Evolutionary conservation across 352 stramenopile species (phyloP).

Genomic region (Phytophthora idaei): DNA sequence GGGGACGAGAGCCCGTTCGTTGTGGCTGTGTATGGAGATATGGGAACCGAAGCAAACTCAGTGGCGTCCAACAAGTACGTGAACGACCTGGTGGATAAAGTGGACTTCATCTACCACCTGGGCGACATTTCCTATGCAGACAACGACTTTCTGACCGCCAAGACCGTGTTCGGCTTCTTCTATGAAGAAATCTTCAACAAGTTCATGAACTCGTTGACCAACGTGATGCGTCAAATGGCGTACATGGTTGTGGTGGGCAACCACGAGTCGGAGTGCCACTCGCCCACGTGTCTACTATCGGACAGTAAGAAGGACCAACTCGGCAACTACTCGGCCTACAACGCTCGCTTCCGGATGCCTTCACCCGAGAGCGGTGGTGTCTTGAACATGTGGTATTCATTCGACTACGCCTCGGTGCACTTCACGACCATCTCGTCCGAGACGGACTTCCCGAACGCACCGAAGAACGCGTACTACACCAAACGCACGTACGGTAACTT

Average conservation of each 20-base stretch:
- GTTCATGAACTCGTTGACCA: slow-evolving; percentile 67
- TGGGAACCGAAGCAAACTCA: slow-evolving; percentile 44
- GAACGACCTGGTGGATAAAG: slow-evolving; percentile 26
- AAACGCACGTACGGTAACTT: slow-evolving; percentile 42
- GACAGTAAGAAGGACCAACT: slow-evolving; percentile 36
- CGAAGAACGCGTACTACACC: slow-evolving; percentile 42
- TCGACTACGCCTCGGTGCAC: slow-evolving; percentile 58
- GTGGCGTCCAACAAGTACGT: slow-evolving; percentile 34
- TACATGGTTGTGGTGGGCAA: slow-evolving; percentile 85
- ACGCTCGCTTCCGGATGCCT: slow-evolving; percentile 49
- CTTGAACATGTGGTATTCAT: slow-evolving; percentile 60
- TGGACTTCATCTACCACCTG: slow-evolving; percentile 53
- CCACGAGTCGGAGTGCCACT: slow-evolving; percentile 41
- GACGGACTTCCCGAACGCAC: slow-evolving; percentile 50
- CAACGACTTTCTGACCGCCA: slow-evolving; percentile 38
- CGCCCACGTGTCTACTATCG: slow-evolving; percentile 37
- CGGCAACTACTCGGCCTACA: slow-evolving; percentile 68
- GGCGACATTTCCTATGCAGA: slow-evolving; percentile 57
- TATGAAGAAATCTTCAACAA: slow-evolving; percentile 65
- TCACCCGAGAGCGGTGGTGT: slow-evolving; percentile 42
- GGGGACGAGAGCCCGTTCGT: slow-evolving; percentile 38
- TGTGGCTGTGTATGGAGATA: slow-evolving; percentile 47
- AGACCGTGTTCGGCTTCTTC: slow-evolving; percentile 39
- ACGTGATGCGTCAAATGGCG: slow-evolving; percentile 48
- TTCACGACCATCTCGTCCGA: slow-evolving; percentile 83